Base-by-base conservation (phyloP, 2,329 filamentous ascomycete genomes). In the Colletotrichum tanaceti region DNA sequence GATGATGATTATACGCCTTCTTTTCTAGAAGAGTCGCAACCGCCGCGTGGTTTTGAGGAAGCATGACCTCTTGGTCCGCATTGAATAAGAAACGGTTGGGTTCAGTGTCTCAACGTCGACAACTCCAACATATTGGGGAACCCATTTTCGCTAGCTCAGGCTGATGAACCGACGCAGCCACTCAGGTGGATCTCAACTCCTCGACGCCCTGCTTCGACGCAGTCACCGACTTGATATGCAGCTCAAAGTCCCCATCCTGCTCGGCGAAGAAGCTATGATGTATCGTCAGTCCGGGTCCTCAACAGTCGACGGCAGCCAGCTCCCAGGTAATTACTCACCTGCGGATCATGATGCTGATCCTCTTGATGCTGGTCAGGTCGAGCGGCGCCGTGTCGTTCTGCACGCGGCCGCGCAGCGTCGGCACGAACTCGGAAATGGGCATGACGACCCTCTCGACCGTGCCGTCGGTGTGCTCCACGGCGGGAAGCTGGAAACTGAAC, bases 271-370 rank as follows among this genome's bases (percentile, higher is more conserved):
- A 93, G 77, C 92, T 93, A 72, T 28, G 11, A 22, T 4, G n/a
- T n/a, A 50, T 7, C n/a, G 28, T 55, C 49, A 61, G 41, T 10
- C 5, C 18, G n/a, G n/a, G 6, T 10, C 5, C n/a, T 14, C 1
- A 4, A 5, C 2, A 32, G 1, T 1, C 16, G 5, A 32, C 13
- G 39, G 0, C 1, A 7, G 14, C n/a, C 1, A 4, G n/a, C 7
- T 1, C 38, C 24, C 5, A 53, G 5, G 13, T 14, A n/a, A n/a
- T n/a, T n/a, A 75, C 81, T 68, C 77, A 93, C 92, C 93, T 96
- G 76, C 93, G 82, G 83, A 92, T 91, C 93, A 96, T 94, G 63
- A 96, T 82, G 57, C 89, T 90, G 24, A 94, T 81, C 52, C 91
- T 83, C 78, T 87, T 91, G 49, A 96, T 82, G 50, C 82, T 81